These are phyloP conservation scores for Diaporthe humulicola DNA, from an alignment of 2,329 filamentous ascomycete species.

Conservation along the genomic window DNA sequence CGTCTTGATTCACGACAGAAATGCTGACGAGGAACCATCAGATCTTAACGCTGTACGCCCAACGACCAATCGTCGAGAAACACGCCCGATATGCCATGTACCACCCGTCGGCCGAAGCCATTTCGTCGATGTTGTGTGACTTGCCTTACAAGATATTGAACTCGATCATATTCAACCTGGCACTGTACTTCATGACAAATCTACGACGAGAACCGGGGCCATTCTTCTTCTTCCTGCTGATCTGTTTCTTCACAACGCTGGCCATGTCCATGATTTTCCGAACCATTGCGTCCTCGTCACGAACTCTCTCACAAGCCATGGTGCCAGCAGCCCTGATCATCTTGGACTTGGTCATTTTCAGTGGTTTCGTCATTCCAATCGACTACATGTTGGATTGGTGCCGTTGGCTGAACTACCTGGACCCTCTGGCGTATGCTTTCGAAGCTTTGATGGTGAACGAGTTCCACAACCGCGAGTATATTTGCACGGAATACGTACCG, in stretches of 20 bases:
- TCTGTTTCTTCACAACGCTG: slow-evolving; percentile 80
- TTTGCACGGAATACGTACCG: slow-evolving; percentile 62
- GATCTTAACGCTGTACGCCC: slow-evolving; percentile 87
- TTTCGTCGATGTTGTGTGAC: slow-evolving; percentile 87
- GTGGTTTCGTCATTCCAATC: slow-evolving; percentile 76
- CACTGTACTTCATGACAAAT: slow-evolving; percentile 90
- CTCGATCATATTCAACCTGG: slow-evolving; percentile 80
- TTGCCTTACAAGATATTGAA: slow-evolving; percentile 87
- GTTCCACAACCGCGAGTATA: slow-evolving; percentile 75
- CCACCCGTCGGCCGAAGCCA: slow-evolving; percentile 89
- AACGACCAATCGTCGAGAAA: slow-evolving; percentile 93
- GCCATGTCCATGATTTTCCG: slow-evolving; percentile 91
- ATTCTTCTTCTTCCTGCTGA: slow-evolving; percentile 89
- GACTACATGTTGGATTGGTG: slow-evolving; percentile 84
- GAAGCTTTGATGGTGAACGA: slow-evolving; percentile 88
- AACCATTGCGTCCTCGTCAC: slow-evolving; percentile 81
- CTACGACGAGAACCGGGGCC: slow-evolving; percentile 78
- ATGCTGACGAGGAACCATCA: slow-evolving; percentile 47
- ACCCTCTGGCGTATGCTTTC: slow-evolving; percentile 85
- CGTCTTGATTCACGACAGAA: slow-evolving; percentile 34
- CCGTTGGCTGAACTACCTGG: slow-evolving; percentile 85
- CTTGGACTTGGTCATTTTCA: slow-evolving; percentile 76
- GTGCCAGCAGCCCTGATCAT: slow-evolving; percentile 73
- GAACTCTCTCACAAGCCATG: slow-evolving; percentile 76
- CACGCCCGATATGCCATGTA: slow-evolving; percentile 89